phyloP scores from a whole-genome alignment of 2,329 filamentous ascomycete species.

The Fusarium sp. region DNA sequence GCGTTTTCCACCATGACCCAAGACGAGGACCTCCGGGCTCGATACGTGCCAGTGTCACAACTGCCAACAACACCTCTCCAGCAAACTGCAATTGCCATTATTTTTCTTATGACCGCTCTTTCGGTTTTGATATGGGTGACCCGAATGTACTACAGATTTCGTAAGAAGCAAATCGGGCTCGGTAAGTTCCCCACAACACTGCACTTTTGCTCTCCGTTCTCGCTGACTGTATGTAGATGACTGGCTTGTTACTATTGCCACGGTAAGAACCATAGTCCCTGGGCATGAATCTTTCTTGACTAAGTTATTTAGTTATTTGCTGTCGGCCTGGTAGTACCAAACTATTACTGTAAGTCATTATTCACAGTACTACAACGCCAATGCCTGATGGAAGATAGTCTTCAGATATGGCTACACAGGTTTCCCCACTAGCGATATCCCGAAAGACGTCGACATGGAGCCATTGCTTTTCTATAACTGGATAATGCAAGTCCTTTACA shows the following conservation, averaged over 20 bases:
- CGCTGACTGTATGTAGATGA: slow-evolving; percentile 28
- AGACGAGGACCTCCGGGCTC: slow-evolving; percentile 11
- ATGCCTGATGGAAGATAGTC: background rate
- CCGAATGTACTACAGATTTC: slow-evolving; percentile 37
- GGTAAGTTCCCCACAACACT: slow-evolving; percentile 16
- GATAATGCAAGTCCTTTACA: slow-evolving; percentile 54
- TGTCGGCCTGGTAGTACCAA: slow-evolving; percentile 26
- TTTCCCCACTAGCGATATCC: slow-evolving; percentile 21
- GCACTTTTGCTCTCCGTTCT: too few relatives aligned
- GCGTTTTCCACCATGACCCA: background rate
- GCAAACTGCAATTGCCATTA: slow-evolving; percentile 36
- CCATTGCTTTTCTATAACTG: slow-evolving; percentile 42
- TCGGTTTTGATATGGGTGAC: slow-evolving; percentile 27
- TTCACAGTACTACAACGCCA: accelerated
- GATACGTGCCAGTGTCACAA: slow-evolving; percentile 26
- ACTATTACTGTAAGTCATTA: slow-evolving; percentile 31
- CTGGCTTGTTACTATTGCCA: slow-evolving; percentile 33
- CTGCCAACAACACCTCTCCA: slow-evolving; percentile 35
- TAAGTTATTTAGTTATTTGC: slow-evolving; percentile 24
- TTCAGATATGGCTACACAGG: slow-evolving; percentile 39
- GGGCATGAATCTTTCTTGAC: background rate
- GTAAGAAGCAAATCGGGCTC: slow-evolving; percentile 34
- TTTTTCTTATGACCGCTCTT: slow-evolving; percentile 35
- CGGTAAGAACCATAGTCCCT: slow-evolving; percentile 15
- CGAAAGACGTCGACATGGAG: slow-evolving; percentile 21